phyloP scores from a whole-genome alignment of 139 green algal species.

The Volvox africanus region DNA sequence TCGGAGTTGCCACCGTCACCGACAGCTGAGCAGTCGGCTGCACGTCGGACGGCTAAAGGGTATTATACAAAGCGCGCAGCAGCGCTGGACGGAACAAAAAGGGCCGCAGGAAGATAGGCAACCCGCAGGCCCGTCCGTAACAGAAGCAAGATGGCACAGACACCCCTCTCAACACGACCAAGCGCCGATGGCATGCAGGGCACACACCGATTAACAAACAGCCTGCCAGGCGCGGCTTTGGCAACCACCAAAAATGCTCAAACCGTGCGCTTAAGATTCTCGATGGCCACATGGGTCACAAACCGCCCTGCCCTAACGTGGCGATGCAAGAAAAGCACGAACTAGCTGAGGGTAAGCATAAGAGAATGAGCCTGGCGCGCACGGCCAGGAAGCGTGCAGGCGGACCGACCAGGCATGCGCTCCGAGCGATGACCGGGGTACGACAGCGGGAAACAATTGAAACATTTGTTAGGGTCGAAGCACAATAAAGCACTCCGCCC shows the following conservation, averaged over 20 bases:
- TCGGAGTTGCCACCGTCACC: not conserved
- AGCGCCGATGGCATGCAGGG: not conserved
- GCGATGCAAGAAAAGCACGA: too few species aligned
- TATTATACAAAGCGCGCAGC: constrained; percentile 36
- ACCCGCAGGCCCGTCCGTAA: constrained; percentile 1
- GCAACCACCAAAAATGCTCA: not conserved
- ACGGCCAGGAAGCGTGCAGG: too few species aligned
- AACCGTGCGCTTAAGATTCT: too few species aligned
- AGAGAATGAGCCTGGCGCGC: too few species aligned
- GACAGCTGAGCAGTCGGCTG: not conserved
- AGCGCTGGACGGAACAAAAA: constrained; percentile 20
- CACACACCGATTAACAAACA: not conserved
- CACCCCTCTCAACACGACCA: not conserved
- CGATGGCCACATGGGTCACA: too few species aligned
- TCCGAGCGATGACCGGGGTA: too few species aligned
- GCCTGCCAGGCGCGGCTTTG: constrained; percentile 1
- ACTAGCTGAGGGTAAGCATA: too few species aligned
- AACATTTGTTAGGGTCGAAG: too few species aligned
- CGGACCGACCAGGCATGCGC: too few species aligned
- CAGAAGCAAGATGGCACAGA: constrained; percentile 2
- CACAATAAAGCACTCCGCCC: not conserved
- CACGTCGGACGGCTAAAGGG: not conserved
- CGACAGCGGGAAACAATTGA: too few species aligned
- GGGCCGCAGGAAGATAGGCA: not conserved
- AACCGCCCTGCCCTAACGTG: too few species aligned